phyloP scores from a whole-genome alignment of 1,284 basidiomycete species.

The Phylloboletellus chloephorus region DNA sequence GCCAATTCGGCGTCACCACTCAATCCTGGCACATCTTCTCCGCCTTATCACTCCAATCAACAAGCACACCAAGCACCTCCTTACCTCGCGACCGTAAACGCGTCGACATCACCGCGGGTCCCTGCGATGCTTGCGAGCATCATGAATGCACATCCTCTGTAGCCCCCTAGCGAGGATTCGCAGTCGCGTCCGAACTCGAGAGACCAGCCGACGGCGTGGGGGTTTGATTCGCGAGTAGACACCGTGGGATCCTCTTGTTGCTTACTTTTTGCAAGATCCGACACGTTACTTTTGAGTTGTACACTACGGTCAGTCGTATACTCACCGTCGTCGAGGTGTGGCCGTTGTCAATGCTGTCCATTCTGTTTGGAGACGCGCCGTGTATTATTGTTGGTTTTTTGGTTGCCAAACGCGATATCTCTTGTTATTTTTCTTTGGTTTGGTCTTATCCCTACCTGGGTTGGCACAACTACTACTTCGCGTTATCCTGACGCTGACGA shows the following conservation, averaged over 20 bases:
- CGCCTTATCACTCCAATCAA: constrained; percentile 4
- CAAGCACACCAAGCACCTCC: constrained; percentile 12
- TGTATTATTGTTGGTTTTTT: not conserved
- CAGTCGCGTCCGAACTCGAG: constrained; percentile 26
- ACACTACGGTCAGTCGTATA: not conserved
- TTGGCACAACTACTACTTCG: not conserved
- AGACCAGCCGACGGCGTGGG: constrained; percentile 15
- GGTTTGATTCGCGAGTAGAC: constrained; percentile 13
- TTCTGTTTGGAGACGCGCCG: constrained; percentile 2
- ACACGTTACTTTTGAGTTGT: not conserved
- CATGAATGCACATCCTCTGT: constrained; percentile 53
- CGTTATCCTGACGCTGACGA: not conserved
- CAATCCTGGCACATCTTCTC: constrained; percentile 5
- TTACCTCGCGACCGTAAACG: constrained; percentile 20
- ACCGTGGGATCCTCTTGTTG: not conserved
- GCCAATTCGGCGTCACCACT: constrained; percentile 18
- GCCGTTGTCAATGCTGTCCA: too few relatives aligned
- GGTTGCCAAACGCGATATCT: constrained; percentile 1
- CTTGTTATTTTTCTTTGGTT: constrained; percentile 2
- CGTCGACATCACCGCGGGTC: constrained; percentile 23
- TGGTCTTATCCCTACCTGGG: constrained; percentile 1
- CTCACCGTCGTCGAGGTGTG: constrained; percentile 8
- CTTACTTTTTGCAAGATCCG: too few relatives aligned
- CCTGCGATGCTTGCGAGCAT: constrained; percentile 55
- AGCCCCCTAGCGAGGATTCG: constrained; percentile 18